Evolutionary conservation across 306 rosid genomes (phyloP).

Genomic region (Corylus americana): DNA sequence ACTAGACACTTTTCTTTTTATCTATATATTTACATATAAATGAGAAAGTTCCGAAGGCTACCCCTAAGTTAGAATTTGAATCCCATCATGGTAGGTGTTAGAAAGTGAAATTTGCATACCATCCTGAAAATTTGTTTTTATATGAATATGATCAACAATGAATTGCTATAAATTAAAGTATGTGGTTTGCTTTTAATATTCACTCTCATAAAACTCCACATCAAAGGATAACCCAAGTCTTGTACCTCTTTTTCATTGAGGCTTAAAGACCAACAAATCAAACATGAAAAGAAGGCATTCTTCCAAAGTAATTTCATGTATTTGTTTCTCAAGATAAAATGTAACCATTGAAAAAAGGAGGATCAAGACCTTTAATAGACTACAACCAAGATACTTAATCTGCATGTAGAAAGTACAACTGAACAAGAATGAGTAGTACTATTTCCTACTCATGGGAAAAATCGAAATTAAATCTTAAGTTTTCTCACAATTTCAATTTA

Average conservation of each 20-base stretch:
- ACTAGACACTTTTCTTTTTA: background rate
- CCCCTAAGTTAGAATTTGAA: constrained; percentile 9
- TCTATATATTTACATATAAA: background rate
- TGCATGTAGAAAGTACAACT: no score
- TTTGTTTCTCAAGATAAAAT: background rate
- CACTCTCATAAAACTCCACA: background rate
- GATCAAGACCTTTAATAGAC: no score
- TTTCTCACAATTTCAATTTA: no score
- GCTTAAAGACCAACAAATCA: background rate
- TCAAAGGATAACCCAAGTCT: background rate
- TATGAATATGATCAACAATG: constrained; percentile 13
- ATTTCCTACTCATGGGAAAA: no score
- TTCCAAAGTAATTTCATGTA: background rate
- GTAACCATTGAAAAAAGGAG: background rate
- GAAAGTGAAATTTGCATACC: background rate
- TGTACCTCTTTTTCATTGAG: background rate
- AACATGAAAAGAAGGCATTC: background rate
- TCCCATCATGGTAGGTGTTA: background rate
- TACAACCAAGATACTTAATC: no score
- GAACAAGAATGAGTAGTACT: no score
- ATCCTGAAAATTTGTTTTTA: constrained; percentile 5
- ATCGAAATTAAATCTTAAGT: no score
- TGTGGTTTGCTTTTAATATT: background rate
- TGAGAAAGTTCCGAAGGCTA: background rate
- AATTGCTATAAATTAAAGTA: constrained; percentile 3